Conservation (phyloP, 805 yeast species). For the Metschnikowia koreensis region DNA sequence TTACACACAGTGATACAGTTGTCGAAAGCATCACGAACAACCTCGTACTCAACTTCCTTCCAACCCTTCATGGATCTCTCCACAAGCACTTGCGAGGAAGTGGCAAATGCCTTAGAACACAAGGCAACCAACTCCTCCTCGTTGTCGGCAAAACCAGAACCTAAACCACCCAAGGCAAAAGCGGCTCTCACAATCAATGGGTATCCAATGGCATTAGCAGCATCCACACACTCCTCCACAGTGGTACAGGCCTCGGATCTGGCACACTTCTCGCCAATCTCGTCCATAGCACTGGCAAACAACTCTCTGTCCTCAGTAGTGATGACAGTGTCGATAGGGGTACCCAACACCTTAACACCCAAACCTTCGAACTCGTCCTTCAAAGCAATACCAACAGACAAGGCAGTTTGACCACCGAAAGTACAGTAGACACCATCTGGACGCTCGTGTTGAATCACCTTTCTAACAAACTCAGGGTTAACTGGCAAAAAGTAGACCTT, state of each 20-base stretch:
- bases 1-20: constrained; percentile 99
- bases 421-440: constrained; percentile 98
- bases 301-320: constrained; percentile 98
- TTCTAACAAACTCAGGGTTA: constrained; percentile 92
- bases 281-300: constrained; percentile 91
- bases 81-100: constrained; percentile 93
- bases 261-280: constrained; percentile 94
- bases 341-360: constrained; percentile 95
- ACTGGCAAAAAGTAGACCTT: constrained; percentile 98
- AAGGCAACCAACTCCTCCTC: constrained; percentile 77
- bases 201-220: constrained; percentile 84
- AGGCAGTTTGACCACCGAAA: constrained; percentile 98
- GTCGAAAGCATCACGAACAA: constrained; percentile 94
- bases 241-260: constrained; percentile 81
- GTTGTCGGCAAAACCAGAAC: constrained; percentile 95
- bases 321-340: constrained; percentile 91
- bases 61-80: constrained; percentile 98
- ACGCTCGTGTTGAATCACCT: constrained; percentile 89
- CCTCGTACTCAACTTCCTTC: constrained; percentile 99
- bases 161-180: constrained; percentile 94
- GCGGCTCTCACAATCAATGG: constrained; percentile 98
- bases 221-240: constrained; percentile 77
- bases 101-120: constrained; percentile 89
- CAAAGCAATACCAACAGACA: constrained; percentile 91
- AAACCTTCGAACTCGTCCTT: constrained; percentile 91